These are phyloP conservation scores for Solanum chilense DNA, from an alignment of 257 asterid species.

Conservation along the genomic window DNA sequence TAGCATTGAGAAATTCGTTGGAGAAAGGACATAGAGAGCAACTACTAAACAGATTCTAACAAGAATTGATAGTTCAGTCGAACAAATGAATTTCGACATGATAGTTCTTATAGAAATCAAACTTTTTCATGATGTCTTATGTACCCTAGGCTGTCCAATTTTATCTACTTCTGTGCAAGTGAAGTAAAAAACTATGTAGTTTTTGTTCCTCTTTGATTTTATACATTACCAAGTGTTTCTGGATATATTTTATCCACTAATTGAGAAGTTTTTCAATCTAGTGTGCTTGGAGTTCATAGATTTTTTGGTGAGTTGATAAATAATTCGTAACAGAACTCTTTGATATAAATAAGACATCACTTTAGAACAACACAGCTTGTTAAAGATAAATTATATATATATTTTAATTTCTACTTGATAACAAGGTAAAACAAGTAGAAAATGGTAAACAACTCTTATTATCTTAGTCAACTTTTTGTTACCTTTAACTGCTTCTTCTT, in stretches of 20 bases:
- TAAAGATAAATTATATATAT: background rate
- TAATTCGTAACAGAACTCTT: no score
- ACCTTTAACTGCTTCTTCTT: no score
- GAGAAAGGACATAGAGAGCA: constrained; percentile 20
- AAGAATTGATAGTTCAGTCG: background rate
- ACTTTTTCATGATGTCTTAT: background rate
- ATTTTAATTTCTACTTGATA: no score
- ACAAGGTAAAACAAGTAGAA: no score
- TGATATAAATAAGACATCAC: no score
- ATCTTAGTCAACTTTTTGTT: no score
- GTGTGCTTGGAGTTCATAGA: background rate
- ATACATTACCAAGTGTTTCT: no score
- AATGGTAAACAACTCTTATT: background rate
- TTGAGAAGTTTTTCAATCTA: background rate
- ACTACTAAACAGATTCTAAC: background rate
- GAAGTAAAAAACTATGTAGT: background rate
- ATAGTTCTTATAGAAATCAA: background rate
- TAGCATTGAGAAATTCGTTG: constrained; percentile 52
- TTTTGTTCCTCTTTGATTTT: background rate
- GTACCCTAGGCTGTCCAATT: background rate
- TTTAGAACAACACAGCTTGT: background rate
- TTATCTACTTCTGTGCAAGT: background rate
- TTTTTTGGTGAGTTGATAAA: background rate
- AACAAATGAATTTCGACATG: background rate
- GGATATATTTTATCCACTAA: no score